Base-by-base conservation (phyloP, 805 yeast genomes). In the Zygotorulaspora danielsina region DNA sequence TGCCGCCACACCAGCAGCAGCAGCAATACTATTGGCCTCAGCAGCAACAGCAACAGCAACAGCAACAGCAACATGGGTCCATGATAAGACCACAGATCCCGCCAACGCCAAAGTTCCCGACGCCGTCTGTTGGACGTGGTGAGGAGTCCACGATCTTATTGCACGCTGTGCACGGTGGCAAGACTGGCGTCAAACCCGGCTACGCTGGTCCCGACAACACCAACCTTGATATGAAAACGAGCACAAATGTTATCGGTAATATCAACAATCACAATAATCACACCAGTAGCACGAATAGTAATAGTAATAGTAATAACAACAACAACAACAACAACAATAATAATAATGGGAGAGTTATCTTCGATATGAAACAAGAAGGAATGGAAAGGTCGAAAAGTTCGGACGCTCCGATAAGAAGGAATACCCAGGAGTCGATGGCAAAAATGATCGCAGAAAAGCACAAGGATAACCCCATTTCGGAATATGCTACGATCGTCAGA, bases 401-500 rank as follows among this genome's bases (percentile, higher is more conserved):
- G 6, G 24, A 11, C 26, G 19, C 32, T 16, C 28, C 42, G 11
- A 27, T 39, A 33, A 38, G 46, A 26, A 46, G 51, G 30, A 52
- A 48, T 30, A 48, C 55, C 5, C 61, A 56, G 39, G 65, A 59
- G 34, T 38, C 49, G n/a, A 46, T 58, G n/a, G 57, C 63, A 6
- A 57, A 57, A 32, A 42, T 47, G 12, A 53, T 58, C 16, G 65
- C 65, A 2, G 50, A 54, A 36, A 47, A 53, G 41, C 53, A 37
- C 39, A 46, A 64, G 7, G 53, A 62, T 19, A 53, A 61, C 4
- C 70, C 78, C 1, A 56, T 75, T 6, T 50, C 64, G 3, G 71
- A 70, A 19, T 63, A 73, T 39, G 77, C 78, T 0, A 45, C 61
- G 1, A 61, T 66, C 20, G 68, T 75, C n/a, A 66, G 66, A 45